Percentiles rank a stretch among this genome's conserved stretches.
These are phyloP conservation scores for Actinomucor elegans DNA, from an alignment of 371 early-diverging fungal species.

Conservation along the genomic window DNA sequence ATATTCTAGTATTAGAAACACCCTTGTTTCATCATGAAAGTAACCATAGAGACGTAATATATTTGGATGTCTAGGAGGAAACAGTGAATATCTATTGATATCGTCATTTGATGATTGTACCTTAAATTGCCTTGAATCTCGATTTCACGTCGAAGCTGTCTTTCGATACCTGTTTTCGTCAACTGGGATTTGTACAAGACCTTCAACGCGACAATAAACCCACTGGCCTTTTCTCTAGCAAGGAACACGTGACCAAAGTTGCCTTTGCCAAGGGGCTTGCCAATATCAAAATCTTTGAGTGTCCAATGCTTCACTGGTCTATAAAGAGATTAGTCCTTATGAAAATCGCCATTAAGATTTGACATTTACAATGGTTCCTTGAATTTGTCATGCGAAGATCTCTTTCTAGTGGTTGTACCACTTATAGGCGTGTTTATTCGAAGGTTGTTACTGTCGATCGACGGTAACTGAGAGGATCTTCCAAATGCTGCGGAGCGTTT, in stretches of 20 bases:
- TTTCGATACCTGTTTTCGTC: conserved; percentile 28
- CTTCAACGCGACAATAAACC: conserved; percentile 95
- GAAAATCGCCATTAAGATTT: neutral
- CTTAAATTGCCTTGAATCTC: conserved; percentile 95
- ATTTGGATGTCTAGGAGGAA: conserved; percentile 78
- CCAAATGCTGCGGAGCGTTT: neutral
- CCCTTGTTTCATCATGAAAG: conserved; percentile 93
- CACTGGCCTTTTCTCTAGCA: conserved; percentile 88
- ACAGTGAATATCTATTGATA: too few relatives aligned
- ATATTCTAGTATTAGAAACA: conserved; percentile 97
- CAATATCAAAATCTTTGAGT: conserved; percentile 96
- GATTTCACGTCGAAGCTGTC: conserved; percentile 78
- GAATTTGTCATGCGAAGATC: neutral
- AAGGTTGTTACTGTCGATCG: too few relatives aligned
- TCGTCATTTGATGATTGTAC: too few relatives aligned
- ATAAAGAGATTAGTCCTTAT: neutral
- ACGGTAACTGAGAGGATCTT: neutral
- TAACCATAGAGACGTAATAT: conserved; percentile 96
- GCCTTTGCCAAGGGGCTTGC: conserved; percentile 91
- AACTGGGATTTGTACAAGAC: conserved; percentile 88
- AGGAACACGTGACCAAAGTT: conserved; percentile 98
- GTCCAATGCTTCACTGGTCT: conserved; percentile 63
- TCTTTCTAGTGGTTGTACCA: neutral
- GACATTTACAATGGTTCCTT: neutral
- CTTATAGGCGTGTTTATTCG: too few relatives aligned